Conservation (phyloP, 23 red algal genomes). For the Gracilariopsis chorda region DNA sequence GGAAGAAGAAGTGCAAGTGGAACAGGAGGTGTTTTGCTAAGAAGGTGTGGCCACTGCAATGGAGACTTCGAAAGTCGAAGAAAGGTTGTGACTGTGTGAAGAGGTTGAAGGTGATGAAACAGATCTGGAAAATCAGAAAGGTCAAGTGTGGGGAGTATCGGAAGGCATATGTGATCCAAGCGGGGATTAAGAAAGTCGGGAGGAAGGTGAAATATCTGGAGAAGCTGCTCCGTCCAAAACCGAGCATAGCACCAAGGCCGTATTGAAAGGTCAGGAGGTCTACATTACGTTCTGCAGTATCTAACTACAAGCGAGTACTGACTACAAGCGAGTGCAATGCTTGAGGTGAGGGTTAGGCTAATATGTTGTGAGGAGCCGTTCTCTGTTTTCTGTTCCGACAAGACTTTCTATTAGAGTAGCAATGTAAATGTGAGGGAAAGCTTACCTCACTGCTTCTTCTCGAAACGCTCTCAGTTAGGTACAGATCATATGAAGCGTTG, state of each 20-base stretch:
- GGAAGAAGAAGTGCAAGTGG: not conserved
- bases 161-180: not conserved
- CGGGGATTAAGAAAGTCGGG: not conserved
- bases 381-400: too few relatives aligned
- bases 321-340: too few relatives aligned
- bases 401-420: too few relatives aligned
- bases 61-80: not conserved
- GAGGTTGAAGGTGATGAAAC: not conserved
- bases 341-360: too few relatives aligned
- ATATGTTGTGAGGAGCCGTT: too few relatives aligned
- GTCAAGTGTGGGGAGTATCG: not conserved
- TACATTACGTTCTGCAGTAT: too few relatives aligned
- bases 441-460: too few relatives aligned
- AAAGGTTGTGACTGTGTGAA: not conserved
- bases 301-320: too few relatives aligned
- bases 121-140: not conserved
- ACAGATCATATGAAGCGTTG: too few relatives aligned
- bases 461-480: too few relatives aligned
- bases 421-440: too few relatives aligned
- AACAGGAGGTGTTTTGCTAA: not conserved
- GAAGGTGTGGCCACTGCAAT: not conserved
- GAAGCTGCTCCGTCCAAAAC: not conserved
- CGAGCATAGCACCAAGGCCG: not conserved
- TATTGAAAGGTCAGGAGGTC: too few relatives aligned
- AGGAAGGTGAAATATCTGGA: not conserved